Percentiles rank a stretch among this genome's conserved stretches.
Conservation (phyloP, 352 stramenopile species). For the Phytophthora megakarya region DNA sequence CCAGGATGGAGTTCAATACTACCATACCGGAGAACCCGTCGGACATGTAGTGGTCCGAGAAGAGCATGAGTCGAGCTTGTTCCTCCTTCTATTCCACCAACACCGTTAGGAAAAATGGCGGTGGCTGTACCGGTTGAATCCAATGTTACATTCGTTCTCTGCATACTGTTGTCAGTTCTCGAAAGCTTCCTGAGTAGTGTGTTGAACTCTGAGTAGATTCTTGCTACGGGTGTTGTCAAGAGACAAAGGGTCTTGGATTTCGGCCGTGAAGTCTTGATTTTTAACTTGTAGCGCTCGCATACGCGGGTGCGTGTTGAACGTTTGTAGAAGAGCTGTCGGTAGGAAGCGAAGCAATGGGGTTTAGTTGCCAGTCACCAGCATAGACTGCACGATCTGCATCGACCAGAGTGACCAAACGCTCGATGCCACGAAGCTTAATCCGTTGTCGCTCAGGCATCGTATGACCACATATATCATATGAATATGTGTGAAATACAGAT, state of each 20-base stretch:
- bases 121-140: constrained; percentile 44
- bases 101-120: constrained; percentile 38
- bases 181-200: neutral
- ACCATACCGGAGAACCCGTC: constrained; percentile 42
- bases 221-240: constrained; percentile 20
- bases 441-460: neutral
- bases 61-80: constrained; percentile 39
- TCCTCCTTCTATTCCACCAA: constrained; percentile 27
- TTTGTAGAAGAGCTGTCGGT: constrained; percentile 29
- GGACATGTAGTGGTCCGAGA: no score
- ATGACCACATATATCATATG: no score
- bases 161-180: constrained; percentile 30
- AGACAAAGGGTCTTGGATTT: constrained; percentile 31
- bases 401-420: constrained; percentile 35
- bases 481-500: no score
- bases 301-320: constrained; percentile 48
- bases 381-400: constrained; percentile 34
- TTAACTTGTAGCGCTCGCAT: constrained; percentile 42
- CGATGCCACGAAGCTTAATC: constrained; percentile 32
- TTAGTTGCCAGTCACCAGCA: constrained; percentile 23
- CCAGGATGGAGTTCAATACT: constrained; percentile 44
- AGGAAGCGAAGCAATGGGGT: constrained; percentile 30
- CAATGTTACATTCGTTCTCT: constrained; percentile 27
- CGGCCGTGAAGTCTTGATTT: constrained; percentile 25
- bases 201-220: constrained; percentile 23